Conservation (phyloP, 1,284 basidiomycete genomes). For the Pterula multifida region DNA sequence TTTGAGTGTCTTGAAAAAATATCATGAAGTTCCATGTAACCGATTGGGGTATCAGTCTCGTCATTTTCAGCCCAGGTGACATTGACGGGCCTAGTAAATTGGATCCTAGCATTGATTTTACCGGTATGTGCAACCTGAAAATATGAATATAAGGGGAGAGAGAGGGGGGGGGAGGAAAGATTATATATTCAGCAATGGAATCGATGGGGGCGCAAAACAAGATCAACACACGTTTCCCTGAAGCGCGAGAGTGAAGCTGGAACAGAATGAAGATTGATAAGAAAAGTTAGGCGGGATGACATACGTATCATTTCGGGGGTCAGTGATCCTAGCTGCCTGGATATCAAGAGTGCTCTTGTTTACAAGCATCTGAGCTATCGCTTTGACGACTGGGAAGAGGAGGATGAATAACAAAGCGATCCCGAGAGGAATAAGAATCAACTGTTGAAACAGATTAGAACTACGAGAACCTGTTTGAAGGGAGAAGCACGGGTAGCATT, state of each 20-base stretch:
- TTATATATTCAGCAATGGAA: conserved; percentile 3
- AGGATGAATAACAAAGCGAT: conserved; percentile 54
- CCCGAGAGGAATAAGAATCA: conserved; percentile 40
- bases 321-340: conserved; percentile 33
- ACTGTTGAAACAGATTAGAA: too few relatives aligned
- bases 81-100: conserved; percentile 38
- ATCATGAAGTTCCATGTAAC: conserved; percentile 31
- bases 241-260: conserved; percentile 36
- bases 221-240: conserved; percentile 28
- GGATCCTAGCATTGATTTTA: conserved; percentile 43
- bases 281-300: conserved; percentile 13
- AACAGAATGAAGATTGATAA: background rate
- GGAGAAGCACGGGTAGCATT: background rate
- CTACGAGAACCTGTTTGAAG: too few relatives aligned
- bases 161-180: background rate
- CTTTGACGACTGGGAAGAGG: conserved; percentile 50
- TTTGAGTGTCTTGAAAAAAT: conserved; percentile 37
- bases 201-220: background rate
- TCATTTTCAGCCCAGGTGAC: conserved; percentile 45
- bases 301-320: conserved; percentile 41
- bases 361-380: conserved; percentile 51
- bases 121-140: conserved; percentile 53
- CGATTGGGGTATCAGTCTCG: conserved; percentile 30
- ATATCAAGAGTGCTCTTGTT: conserved; percentile 41
- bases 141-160: conserved; percentile 1